Percentiles rank a stretch among this genome's conserved stretches.
Conservation (phyloP, 1,139 yeast species). For the Suhomyces taliae region DNA sequence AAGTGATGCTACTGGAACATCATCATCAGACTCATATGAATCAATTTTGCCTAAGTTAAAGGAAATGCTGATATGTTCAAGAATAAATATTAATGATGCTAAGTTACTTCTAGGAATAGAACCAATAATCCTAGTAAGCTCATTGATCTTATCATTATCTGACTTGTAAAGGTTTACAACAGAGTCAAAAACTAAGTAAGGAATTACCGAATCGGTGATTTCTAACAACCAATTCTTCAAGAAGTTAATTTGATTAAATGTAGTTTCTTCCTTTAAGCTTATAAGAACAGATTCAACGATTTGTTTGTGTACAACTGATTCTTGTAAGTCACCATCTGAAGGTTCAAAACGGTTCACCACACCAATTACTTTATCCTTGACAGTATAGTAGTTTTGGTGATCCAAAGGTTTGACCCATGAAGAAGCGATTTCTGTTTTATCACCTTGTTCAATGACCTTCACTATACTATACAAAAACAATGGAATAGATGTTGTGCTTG, state of each 20-base stretch:
- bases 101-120: constrained; percentile 45
- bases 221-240: constrained; percentile 46
- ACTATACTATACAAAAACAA: constrained; percentile 29
- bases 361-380: constrained; percentile 33
- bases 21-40: constrained; percentile 33
- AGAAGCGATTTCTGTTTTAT: constrained; percentile 1
- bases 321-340: constrained; percentile 17
- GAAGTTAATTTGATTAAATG: constrained; percentile 28
- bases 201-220: constrained; percentile 45
- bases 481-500: constrained; percentile 37
- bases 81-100: constrained; percentile 35
- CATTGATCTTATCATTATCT: constrained; percentile 14
- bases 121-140: constrained; percentile 29
- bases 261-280: constrained; percentile 13
- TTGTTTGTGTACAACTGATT: constrained; percentile 22
- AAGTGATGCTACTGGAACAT: constrained; percentile 5
- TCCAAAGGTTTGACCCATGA: constrained; percentile 37
- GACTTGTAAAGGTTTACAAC: constrained; percentile 26
- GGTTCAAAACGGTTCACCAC: constrained; percentile 23
- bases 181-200: constrained; percentile 43
- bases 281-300: constrained; percentile 24
- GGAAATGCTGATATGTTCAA: constrained; percentile 36
- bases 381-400: constrained; percentile 35
- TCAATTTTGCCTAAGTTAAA: constrained; percentile 28
- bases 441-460: constrained; percentile 20